These are phyloP conservation scores for Talaromyces sp. DNA, from an alignment of 2,329 filamentous ascomycete genomes.

Conservation along the genomic window DNA sequence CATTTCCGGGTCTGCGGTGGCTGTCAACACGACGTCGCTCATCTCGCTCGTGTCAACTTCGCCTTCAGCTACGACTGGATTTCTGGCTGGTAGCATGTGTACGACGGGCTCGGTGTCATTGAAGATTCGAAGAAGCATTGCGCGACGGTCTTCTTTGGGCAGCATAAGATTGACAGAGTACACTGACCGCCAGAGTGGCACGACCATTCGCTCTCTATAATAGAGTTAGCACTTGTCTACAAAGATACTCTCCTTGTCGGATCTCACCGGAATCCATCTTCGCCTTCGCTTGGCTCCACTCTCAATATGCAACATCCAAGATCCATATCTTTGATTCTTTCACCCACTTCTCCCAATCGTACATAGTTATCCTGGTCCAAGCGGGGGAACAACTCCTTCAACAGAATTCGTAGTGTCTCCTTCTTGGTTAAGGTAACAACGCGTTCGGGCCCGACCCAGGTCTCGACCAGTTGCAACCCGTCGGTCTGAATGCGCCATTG, in stretches of 20 bases:
- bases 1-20: constrained; percentile 10
- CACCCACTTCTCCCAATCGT: constrained; percentile 80
- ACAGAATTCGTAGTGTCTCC: constrained; percentile 73
- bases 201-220: constrained; percentile 69
- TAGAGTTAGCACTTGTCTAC: constrained; percentile 21
- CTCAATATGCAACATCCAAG: constrained; percentile 92
- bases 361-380: constrained; percentile 71
- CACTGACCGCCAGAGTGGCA: constrained; percentile 91
- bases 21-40: neutral
- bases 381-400: constrained; percentile 96
- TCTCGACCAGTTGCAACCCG: constrained; percentile 84
- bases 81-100: constrained; percentile 44
- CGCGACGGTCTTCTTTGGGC: constrained; percentile 90
- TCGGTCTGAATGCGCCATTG: constrained; percentile 95
- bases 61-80: neutral
- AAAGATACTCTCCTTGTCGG: neutral
- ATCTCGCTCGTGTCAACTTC: neutral
- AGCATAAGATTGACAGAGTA: constrained; percentile 94
- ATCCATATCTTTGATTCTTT: constrained; percentile 70
- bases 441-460: constrained; percentile 77
- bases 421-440: constrained; percentile 71
- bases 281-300: constrained; percentile 67
- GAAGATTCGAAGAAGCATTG: constrained; percentile 86
- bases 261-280: constrained; percentile 54
- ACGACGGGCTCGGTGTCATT: constrained; percentile 83